Evolutionary conservation across 78 protist genomes (phyloP), one percentile per base, ranked within the genome.

Genomic region (Bigelowiella natans): DNA sequence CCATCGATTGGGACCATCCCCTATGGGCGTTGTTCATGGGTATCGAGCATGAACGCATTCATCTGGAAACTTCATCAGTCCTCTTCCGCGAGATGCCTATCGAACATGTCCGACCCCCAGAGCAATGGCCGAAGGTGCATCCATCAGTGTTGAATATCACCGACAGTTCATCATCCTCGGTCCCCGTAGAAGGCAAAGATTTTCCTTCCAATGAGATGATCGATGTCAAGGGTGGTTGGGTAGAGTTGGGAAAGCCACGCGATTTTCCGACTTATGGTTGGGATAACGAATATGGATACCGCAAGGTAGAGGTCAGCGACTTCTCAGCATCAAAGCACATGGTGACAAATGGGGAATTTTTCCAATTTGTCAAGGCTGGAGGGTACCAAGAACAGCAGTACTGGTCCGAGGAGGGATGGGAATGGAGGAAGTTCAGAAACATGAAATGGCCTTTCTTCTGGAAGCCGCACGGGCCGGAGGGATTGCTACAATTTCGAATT

Each of bases 11-110:
- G 37, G 89, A 73, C 28, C 1, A 26, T 51, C 92, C 90, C 31
- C 30, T 82, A 39, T 94, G 94, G 94, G 87, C 88, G 34, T 18
- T 94, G 30, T n/a, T 82, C 86, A 92, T 94, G 95, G 93, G 93
- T n/a, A 39, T 85, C 38, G 96, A 95, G 90, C 96, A 95, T 91
- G 94, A 94, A 89, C 2, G 92, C 31, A 93, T 95, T 1, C 96
- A 95, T 87, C 64, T 93, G 31, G 95, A 94, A 90, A 95, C 96
- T 28, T 88, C 94, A 38, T 73, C 91, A 18, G 94, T 93, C 18
- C 91, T 94, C 87, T 88, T 95, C 29, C 91, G 96, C 37, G 89
- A 93, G 85, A 37, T 93, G 39, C 93, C 91, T 30, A 2, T 88
- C 64, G 18, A 0, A 0, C 1, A 30, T 39, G 28, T 18, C 34